phyloP scores from a whole-genome alignment of 768 basidiomycete species.

The Pleurotus sapidus region DNA sequence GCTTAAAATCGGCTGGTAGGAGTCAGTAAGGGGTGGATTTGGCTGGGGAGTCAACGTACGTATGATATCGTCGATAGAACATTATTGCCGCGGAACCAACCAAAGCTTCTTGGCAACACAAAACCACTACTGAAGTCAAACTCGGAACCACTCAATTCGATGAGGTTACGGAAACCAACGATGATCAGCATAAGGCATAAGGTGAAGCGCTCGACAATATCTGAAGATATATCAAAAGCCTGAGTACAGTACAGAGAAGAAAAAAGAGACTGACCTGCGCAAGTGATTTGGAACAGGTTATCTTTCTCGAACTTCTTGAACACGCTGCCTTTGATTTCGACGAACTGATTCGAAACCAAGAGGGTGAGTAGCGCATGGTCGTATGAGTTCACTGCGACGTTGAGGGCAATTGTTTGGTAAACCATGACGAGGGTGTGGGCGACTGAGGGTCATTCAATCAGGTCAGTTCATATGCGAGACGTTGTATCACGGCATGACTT shows the following conservation, averaged over 20 bases:
- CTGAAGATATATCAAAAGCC: constrained; percentile 37
- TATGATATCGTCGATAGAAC: constrained; percentile 88
- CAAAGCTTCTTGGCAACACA: constrained; percentile 78
- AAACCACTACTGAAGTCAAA: constrained; percentile 75
- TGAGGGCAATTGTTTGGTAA: constrained; percentile 91
- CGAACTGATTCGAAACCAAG: constrained; percentile 96
- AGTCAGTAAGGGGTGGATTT: not conserved
- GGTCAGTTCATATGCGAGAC: not conserved
- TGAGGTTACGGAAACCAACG: constrained; percentile 91
- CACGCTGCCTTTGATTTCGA: constrained; percentile 98
- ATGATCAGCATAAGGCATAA: constrained; percentile 86
- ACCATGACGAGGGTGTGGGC: constrained; percentile 92
- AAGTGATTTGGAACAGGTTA: constrained; percentile 97
- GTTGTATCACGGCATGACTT: constrained; percentile 18
- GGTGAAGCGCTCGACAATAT: constrained; percentile 97
- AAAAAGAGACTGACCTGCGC: constrained; percentile 65
- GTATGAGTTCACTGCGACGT: constrained; percentile 98
- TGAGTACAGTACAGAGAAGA: not conserved
- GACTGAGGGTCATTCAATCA: constrained; percentile 47
- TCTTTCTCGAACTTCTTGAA: constrained; percentile 99
- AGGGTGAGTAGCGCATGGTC: constrained; percentile 93
- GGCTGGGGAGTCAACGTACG: constrained; percentile 44
- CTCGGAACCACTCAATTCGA: constrained; percentile 90
- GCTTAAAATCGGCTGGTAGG: constrained; percentile 77
- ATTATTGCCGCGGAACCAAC: constrained; percentile 79